Evolutionary conservation across 345 rosid genomes (phyloP).

Genomic region (Salix arbutifolia): DNA sequence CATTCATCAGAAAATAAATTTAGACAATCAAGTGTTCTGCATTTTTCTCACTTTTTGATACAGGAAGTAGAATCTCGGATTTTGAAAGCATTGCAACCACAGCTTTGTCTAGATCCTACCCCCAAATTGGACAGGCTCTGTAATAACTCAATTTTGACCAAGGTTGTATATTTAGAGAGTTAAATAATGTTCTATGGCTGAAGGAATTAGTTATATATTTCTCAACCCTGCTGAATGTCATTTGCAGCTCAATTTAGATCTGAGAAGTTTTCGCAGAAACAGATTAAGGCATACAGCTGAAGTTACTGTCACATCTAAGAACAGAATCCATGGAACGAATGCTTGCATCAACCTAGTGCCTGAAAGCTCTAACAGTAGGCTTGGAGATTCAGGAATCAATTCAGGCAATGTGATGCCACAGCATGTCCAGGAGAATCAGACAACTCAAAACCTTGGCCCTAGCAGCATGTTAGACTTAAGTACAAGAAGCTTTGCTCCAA

Average conservation of each 20-base stretch:
- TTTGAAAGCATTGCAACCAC: conserved; percentile 87
- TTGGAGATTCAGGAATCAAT: conserved; percentile 44
- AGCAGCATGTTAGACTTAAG: conserved; percentile 44
- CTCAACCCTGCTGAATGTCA: conserved; percentile 13
- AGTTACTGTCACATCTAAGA: conserved; percentile 51
- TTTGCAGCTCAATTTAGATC: conserved; percentile 68
- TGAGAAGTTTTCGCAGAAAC: conserved; percentile 60
- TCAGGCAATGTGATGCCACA: conserved; percentile 51
- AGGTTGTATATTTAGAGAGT: conserved; percentile 40
- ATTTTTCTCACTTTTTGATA: conserved; percentile 13
- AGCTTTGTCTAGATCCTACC: conserved; percentile 80
- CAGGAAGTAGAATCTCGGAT: conserved; percentile 97
- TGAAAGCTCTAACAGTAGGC: conserved; percentile 55
- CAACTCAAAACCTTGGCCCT: conserved; percentile 54
- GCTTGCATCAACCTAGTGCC: conserved; percentile 64
- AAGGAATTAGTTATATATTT: conserved; percentile 5
- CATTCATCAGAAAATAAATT: conserved; percentile 7
- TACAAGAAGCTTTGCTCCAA: conserved; percentile 52
- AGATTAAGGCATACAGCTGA: conserved; percentile 68
- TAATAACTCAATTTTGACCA: conserved; percentile 39
- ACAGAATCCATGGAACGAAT: conserved; percentile 71
- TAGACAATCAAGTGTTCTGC: background rate
- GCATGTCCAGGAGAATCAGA: conserved; percentile 52
- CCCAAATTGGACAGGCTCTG: conserved; percentile 86
- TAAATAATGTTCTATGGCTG: background rate